These are phyloP conservation scores for Deinandra increscens DNA, from an alignment of 129 eudicot species.

Conservation along the genomic window DNA sequence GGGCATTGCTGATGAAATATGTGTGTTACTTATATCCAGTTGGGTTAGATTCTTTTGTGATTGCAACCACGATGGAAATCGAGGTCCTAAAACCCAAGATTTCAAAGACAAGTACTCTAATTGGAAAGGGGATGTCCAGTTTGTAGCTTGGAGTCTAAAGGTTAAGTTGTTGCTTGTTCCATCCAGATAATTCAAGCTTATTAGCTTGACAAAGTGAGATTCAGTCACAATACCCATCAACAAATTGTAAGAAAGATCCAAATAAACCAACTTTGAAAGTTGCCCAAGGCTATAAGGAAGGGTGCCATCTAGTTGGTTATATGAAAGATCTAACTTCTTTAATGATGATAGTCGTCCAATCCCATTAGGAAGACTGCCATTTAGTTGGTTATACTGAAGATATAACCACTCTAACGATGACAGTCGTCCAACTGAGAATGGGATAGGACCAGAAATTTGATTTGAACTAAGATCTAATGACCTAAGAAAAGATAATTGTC, in stretches of 20 bases:
- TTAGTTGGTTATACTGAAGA: too few species aligned
- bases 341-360: too few species aligned
- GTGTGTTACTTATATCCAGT: background rate
- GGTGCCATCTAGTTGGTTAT: background rate
- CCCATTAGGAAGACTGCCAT: too few species aligned
- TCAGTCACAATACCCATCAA: background rate
- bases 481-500: constrained; percentile 1
- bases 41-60: background rate
- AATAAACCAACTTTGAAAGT: background rate
- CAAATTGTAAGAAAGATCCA: background rate
- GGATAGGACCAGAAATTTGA: too few species aligned
- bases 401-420: too few species aligned
- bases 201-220: background rate
- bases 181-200: background rate
- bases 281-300: background rate
- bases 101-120: too few species aligned
- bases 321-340: background rate
- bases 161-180: background rate
- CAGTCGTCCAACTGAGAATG: too few species aligned
- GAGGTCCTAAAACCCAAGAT: background rate
- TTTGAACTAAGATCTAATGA: too few species aligned
- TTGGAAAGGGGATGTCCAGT: background rate
- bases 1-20: background rate
- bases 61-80: background rate
- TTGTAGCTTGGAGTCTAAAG: background rate